Percentiles rank a stretch among this genome's conserved stretches.
Conservation (phyloP, 108 stramenopile species). For the Mayamaea pseudoterrestris region DNA sequence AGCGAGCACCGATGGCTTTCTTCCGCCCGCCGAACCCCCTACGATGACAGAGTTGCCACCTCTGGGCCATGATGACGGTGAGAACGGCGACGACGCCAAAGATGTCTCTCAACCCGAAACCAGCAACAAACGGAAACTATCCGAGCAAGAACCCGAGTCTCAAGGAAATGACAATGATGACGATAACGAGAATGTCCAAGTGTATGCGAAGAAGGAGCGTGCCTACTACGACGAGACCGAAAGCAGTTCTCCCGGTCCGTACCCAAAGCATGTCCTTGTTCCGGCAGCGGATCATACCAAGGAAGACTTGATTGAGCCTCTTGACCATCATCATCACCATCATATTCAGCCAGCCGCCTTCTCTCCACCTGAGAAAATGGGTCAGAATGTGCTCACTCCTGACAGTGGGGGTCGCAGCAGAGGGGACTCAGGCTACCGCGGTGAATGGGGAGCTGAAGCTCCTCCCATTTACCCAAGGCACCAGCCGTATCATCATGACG, state of each 20-base stretch:
- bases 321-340: not conserved
- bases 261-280: conserved; percentile 42
- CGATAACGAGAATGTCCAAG: conserved; percentile 7
- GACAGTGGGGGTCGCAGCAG: conserved; percentile 6
- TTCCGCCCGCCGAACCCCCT: too few species aligned
- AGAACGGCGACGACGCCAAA: conserved; percentile 25
- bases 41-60: too few species aligned
- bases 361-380: not conserved
- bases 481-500: conserved; percentile 2
- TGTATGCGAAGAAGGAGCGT: conserved; percentile 22
- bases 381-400: conserved; percentile 3
- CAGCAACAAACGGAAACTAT: conserved; percentile 23
- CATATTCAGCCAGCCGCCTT: conserved; percentile 10
- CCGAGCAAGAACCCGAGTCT: conserved; percentile 27
- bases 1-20: too few species aligned
- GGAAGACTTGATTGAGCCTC: conserved; percentile 1
- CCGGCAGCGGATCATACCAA: conserved; percentile 11
- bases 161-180: conserved; percentile 17
- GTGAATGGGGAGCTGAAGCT: not conserved
- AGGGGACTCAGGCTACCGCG: not conserved
- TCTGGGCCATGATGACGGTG: too few species aligned
- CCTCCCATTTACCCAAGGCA: not conserved
- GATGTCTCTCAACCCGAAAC: conserved; percentile 17
- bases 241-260: conserved; percentile 39
- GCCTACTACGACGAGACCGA: conserved; percentile 22